Base-by-base conservation (phyloP, 1,139 yeast genomes). In the Meyerozyma guilliermondii region DNA sequence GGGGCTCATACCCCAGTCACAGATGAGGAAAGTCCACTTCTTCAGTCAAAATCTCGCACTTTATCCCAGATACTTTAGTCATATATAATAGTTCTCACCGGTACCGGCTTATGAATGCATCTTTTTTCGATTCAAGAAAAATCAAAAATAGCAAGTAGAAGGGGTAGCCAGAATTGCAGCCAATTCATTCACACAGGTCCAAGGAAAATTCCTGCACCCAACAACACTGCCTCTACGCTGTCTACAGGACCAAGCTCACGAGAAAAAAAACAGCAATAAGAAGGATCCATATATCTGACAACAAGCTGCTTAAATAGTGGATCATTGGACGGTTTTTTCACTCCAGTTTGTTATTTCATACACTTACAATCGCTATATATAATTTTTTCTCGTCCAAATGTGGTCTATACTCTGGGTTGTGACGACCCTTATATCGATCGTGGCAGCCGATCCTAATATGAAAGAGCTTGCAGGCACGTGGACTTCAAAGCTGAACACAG, bases 401-500 rank as follows among this genome's bases (percentile, higher is more conserved):
- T 29, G 18, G 28, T 20, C 26, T 3, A 33, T 17, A 33, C 13
- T 33, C 16, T 33, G 36, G 36, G 9, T 14, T 18, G 10, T 33
- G 8, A 14, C 16, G 8, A 6, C 36, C 5, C 36, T 33, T 13
- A 4, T 20, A 10, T 18, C 26, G 4, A 1, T 31, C 5, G 46
- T 44, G 14, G 34, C 40, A 10, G 53, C 53, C 7, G 54, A 52
- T 38, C 54, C 54, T 40, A 48, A 35, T 41, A 66, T 59, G 66
- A 52, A 48, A 13, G 77, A 72, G 43, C 62, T 83, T 41, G 81
- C 68, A 39, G 98, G 98, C n/a, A 92, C 98, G 0, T 92, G 98
- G 98, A 65, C 91, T 1, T 84, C 97, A 14, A 92, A 92, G 62
- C 83, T 97, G 17, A 87, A 87, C 61, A 81, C 95, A 7, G 98